Conservation (phyloP, 1,284 basidiomycete species). For the Mycena sp. region DNA sequence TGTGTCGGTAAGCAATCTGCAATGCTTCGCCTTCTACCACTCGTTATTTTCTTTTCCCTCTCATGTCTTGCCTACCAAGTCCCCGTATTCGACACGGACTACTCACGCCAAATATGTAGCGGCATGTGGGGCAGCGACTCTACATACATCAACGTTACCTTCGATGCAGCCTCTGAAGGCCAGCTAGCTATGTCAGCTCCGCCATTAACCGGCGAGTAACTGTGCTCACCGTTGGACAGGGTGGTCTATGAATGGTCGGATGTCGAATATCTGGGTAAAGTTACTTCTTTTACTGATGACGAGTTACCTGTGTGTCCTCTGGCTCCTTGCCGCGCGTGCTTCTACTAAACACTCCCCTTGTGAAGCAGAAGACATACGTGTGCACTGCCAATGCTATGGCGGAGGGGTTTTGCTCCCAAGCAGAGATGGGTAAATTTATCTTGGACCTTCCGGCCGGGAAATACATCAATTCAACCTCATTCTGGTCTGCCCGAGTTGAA, state of each 20-base stretch:
- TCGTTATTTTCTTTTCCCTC: constrained; percentile 41
- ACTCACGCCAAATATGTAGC: constrained; percentile 80
- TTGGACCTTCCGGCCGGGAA: constrained; percentile 72
- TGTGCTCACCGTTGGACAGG: constrained; percentile 12
- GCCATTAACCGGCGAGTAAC: background rate
- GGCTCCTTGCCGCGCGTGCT: constrained; percentile 15
- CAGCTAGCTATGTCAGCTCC: constrained; percentile 75
- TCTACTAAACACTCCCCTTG: background rate
- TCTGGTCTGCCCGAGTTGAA: constrained; percentile 79
- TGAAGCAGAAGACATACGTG: constrained; percentile 90
- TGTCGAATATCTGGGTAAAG: constrained; percentile 83
- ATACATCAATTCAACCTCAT: constrained; percentile 74
- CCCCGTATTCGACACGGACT: constrained; percentile 64
- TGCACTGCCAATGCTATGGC: constrained; percentile 84
- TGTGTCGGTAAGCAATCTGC: constrained; percentile 36
- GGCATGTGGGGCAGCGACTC: constrained; percentile 90
- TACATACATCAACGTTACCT: constrained; percentile 91
- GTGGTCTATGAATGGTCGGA: constrained; percentile 97
- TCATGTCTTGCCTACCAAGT: constrained; percentile 65
- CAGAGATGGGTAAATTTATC: constrained; percentile 83
- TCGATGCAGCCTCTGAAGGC: constrained; percentile 84
- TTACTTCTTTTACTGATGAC: constrained; percentile 65
- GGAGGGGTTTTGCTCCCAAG: constrained; percentile 73
- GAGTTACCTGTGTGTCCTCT: constrained; percentile 69
- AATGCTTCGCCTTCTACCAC: constrained; percentile 41